Evolutionary conservation across 1,284 basidiomycete genomes (phyloP).

Genomic region (Apiotrichum domesticum): DNA sequence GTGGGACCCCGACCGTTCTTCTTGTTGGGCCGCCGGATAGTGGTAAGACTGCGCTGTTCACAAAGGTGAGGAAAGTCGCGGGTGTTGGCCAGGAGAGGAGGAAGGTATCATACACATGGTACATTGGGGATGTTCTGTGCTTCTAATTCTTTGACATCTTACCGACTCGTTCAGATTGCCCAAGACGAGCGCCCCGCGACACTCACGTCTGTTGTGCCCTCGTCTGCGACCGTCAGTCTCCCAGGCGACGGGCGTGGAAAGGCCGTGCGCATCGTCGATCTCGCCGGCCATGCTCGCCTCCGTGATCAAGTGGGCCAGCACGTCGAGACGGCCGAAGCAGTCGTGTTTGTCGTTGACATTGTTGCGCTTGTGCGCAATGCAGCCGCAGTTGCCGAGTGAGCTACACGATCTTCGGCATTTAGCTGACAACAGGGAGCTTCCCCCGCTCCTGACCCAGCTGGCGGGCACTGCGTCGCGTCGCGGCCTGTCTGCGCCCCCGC

Average conservation of each 20-base stretch:
- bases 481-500: conserved; percentile 18
- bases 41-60: conserved; percentile 43
- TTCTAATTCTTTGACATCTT: too few species aligned
- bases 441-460: conserved; percentile 37
- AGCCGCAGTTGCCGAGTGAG: conserved; percentile 42
- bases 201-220: conserved; percentile 37
- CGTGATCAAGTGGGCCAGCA: conserved; percentile 34
- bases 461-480: conserved; percentile 23
- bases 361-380: conserved; percentile 36
- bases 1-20: conserved; percentile 31
- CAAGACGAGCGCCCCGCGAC: conserved; percentile 33
- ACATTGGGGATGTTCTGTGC: too few species aligned
- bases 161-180: conserved; percentile 27
- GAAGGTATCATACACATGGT: too few species aligned
- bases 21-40: conserved; percentile 39
- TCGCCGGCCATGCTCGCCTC: conserved; percentile 46
- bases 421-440: conserved; percentile 31
- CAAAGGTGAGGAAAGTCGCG: conserved; percentile 24
- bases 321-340: conserved; percentile 27
- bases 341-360: conserved; percentile 45
- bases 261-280: conserved; percentile 33
- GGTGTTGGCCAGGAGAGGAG: too few species aligned
- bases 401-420: neutral
- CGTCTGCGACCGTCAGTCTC: conserved; percentile 28
- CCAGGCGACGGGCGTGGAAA: conserved; percentile 15